These are phyloP conservation scores for Floccularia luteovirens DNA, from an alignment of 768 basidiomycete genomes.

Conservation along the genomic window DNA sequence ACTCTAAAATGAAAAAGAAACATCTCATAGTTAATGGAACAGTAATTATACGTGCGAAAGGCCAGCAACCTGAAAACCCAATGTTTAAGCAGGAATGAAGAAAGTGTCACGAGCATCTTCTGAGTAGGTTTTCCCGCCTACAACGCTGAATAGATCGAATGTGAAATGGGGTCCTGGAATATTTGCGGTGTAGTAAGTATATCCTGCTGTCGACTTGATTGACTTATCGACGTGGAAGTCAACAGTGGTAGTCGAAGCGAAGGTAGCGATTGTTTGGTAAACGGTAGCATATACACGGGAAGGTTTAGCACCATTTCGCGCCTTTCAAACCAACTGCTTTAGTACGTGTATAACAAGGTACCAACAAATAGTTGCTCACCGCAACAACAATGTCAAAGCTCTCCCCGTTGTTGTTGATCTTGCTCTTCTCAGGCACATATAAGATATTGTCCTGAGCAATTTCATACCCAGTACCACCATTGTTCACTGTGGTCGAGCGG, in stretches of 20 bases:
- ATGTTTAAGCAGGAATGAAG: constrained; percentile 1
- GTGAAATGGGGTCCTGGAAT: constrained; percentile 1
- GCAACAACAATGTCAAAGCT: constrained; percentile 5
- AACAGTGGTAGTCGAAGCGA: constrained; percentile 20
- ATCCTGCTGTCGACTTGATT: constrained; percentile 19
- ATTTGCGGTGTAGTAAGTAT: constrained; percentile 24
- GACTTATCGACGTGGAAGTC: constrained; percentile 20
- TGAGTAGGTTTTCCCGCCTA: neutral
- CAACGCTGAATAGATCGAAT: neutral
- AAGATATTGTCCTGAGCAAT: constrained; percentile 34
- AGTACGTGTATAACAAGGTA: constrained; percentile 11
- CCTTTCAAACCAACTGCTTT: constrained; percentile 5
- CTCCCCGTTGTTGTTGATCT: constrained; percentile 15
- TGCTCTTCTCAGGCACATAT: constrained; percentile 31
- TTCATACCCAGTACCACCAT: constrained; percentile 32
- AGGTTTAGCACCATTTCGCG: constrained; percentile 19
- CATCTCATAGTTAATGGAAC: too few species aligned
- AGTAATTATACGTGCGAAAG: too few species aligned
- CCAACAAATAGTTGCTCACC: neutral
- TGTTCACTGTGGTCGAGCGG: constrained; percentile 25
- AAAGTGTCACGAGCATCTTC: constrained; percentile 1
- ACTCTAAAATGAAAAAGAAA: too few species aligned
- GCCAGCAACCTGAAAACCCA: too few species aligned
- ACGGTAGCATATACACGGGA: constrained; percentile 26
- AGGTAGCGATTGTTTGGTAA: constrained; percentile 21